phyloP scores from a whole-genome alignment of 805 yeast genomes.

The Barnettozyma californica region DNA sequence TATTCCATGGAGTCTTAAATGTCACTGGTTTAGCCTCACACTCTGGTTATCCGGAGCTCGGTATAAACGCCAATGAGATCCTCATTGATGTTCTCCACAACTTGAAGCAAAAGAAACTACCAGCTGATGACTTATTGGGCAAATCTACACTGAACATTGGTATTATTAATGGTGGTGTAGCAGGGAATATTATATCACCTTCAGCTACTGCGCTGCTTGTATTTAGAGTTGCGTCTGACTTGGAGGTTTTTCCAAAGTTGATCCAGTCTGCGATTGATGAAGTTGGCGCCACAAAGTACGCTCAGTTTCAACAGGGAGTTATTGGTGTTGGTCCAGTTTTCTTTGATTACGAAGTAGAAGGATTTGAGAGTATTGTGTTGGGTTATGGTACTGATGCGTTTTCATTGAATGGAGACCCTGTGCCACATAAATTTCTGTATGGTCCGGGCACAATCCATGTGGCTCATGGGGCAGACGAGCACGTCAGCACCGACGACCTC shows the following conservation, averaged over 20 bases:
- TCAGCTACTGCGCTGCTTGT: constrained; percentile 40
- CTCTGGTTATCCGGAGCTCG: constrained; percentile 64
- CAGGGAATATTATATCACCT: constrained; percentile 58
- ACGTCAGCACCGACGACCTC: constrained; percentile 40
- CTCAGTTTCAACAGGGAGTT: constrained; percentile 9
- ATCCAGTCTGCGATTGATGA: constrained; percentile 28
- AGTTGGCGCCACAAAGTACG: constrained; percentile 19
- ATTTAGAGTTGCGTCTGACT: constrained; percentile 46
- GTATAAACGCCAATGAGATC: constrained; percentile 51
- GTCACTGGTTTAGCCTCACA: constrained; percentile 52
- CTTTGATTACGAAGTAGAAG: constrained; percentile 52
- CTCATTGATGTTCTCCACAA: constrained; percentile 44
- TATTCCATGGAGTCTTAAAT: constrained; percentile 32
- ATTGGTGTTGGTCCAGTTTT: constrained; percentile 34
- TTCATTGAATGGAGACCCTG: constrained; percentile 27
- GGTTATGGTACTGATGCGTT: constrained; percentile 50
- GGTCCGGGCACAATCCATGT: constrained; percentile 61
- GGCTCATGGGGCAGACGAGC: constrained; percentile 55
- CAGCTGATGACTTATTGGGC: constrained; percentile 47
- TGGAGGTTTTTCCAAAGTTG: constrained; percentile 30
- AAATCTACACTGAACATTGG: constrained; percentile 57
- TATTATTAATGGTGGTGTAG: constrained; percentile 51
- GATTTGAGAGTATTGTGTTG: constrained; percentile 46
- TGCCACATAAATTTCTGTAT: constrained; percentile 40
- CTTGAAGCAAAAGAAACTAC: constrained; percentile 37